Percentiles rank a stretch among this genome's conserved stretches.
phyloP scores from a whole-genome alignment of 31 red algal genomes.

The Porphyra umbilicalis region DNA sequence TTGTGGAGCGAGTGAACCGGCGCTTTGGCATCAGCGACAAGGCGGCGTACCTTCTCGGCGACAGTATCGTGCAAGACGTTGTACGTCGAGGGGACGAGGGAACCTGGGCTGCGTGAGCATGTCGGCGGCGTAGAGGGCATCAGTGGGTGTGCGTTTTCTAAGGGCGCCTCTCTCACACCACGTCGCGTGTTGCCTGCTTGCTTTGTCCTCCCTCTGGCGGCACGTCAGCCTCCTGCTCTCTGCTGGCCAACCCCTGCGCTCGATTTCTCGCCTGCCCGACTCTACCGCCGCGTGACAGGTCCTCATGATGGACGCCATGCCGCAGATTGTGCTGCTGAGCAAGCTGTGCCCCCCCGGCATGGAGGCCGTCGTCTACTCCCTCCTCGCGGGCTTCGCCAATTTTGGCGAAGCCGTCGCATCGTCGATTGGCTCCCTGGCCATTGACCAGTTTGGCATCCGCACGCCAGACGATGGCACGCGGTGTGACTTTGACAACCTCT shows the following conservation, averaged over 20 bases:
- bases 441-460: constrained; percentile 35
- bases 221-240: no score
- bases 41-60: constrained; percentile 43
- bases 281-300: no score
- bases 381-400: constrained; percentile 49
- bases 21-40: constrained; percentile 36
- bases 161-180: no score
- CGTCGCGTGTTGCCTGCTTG: no score
- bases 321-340: constrained; percentile 38
- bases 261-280: no score
- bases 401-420: constrained; percentile 25
- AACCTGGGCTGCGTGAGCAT: no score
- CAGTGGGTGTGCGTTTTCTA: no score
- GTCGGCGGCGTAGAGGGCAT: no score
- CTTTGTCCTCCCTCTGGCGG: no score
- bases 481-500: constrained; percentile 48
- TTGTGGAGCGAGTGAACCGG: constrained; percentile 33
- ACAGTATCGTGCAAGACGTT: constrained; percentile 34
- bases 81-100: no score
- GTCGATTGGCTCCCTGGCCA: constrained; percentile 31
- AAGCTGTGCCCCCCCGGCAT: constrained; percentile 51
- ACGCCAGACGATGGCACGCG: constrained; percentile 22
- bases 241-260: no score
- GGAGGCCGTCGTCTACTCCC: constrained; percentile 45
- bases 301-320: constrained; percentile 38